These are phyloP conservation scores for Reutealis trisperma DNA, from an alignment of 345 rosid genomes.

Conservation along the genomic window DNA sequence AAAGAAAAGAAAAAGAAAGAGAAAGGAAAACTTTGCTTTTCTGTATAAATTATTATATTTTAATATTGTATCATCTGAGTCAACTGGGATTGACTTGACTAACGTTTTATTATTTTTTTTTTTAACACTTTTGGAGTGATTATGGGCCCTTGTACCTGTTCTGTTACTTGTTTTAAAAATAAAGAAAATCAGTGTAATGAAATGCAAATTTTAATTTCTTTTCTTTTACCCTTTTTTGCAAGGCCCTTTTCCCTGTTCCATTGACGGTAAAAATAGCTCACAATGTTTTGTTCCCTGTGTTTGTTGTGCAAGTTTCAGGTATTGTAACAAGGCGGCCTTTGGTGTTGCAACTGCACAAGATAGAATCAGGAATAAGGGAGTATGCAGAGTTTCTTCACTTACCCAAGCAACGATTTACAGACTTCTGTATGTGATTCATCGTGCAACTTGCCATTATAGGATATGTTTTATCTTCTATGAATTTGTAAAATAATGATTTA, in stretches of 20 bases:
- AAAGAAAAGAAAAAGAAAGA: neutral
- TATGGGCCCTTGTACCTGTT: too few species aligned
- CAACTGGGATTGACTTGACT: neutral
- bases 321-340: conserved; percentile 85
- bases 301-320: conserved; percentile 36
- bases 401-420: conserved; percentile 64
- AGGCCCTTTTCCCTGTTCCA: neutral
- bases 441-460: neutral
- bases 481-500: neutral
- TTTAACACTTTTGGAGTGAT: too few species aligned
- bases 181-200: too few species aligned
- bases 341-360: conserved; percentile 86
- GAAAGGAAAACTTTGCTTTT: neutral
- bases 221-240: neutral
- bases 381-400: conserved; percentile 90
- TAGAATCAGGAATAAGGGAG: conserved; percentile 67
- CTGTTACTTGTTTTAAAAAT: too few species aligned
- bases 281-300: neutral
- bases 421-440: conserved; percentile 50
- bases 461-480: neutral
- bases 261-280: neutral
- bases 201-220: too few species aligned
- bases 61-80: neutral
- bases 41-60: neutral
- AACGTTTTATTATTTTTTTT: neutral